Percentiles rank a stretch among this genome's conserved stretches.
Evolutionary conservation across 1,284 basidiomycete genomes (phyloP).

Genomic region (Malassezia brasiliensis): DNA sequence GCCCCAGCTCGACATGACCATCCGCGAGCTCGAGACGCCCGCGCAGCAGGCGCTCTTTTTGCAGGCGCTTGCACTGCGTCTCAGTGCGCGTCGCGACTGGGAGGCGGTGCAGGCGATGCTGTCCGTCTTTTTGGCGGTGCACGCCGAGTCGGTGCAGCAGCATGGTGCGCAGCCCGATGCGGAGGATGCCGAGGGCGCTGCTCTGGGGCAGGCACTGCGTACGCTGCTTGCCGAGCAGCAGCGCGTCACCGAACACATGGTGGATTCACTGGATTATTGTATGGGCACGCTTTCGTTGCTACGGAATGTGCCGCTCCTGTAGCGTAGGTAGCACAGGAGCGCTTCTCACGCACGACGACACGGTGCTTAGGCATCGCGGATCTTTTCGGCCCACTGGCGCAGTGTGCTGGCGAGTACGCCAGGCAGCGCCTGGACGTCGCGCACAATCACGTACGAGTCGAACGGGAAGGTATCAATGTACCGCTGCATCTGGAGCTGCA

Average conservation of each 20-base stretch:
- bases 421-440: conserved; percentile 82
- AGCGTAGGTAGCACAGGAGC: conserved; percentile 19
- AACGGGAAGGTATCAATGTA: conserved; percentile 93
- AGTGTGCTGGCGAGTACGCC: conserved; percentile 83
- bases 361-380: conserved; percentile 31
- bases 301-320: conserved; percentile 32
- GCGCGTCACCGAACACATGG: conserved; percentile 25
- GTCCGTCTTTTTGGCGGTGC: conserved; percentile 70
- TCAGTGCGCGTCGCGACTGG: conserved; percentile 75
- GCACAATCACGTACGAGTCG: conserved; percentile 88
- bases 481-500: conserved; percentile 78
- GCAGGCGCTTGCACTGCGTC: conserved; percentile 62
- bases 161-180: conserved; percentile 34
- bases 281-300: conserved; percentile 39
- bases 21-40: conserved; percentile 64
- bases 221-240: conserved; percentile 28
- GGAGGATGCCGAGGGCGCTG: conserved; percentile 49
- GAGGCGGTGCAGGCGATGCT: conserved; percentile 88
- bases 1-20: conserved; percentile 78
- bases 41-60: conserved; percentile 64
- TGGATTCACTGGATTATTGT: conserved; percentile 39
- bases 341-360: neutral
- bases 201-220: conserved; percentile 49
- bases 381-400: conserved; percentile 61
- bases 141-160: conserved; percentile 69